A percentile compares a stretch with the other conserved stretches of the same genome.
phyloP scores from a whole-genome alignment of 129 eudicot species.

The Solidago caesia region DNA sequence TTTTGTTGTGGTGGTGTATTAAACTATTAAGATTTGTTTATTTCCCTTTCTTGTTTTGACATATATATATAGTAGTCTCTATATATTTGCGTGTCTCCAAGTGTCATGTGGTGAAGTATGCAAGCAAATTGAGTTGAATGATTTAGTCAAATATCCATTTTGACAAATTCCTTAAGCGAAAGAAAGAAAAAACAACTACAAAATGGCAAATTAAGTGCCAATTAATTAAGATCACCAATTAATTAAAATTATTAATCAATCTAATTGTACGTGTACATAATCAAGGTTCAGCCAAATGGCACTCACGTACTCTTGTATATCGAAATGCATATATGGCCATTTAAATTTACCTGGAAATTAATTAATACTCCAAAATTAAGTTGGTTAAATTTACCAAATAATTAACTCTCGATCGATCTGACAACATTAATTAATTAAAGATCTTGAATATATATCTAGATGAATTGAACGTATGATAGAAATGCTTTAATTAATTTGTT shows the following conservation, averaged over 20 bases:
- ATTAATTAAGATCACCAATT: constrained; percentile 3
- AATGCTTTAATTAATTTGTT: no score
- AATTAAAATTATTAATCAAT: background rate
- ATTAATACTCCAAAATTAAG: no score
- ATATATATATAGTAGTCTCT: background rate
- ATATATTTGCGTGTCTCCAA: constrained; percentile 11
- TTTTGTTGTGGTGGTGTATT: no score
- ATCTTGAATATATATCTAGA: no score
- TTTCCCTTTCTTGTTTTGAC: background rate
- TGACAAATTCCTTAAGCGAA: background rate
- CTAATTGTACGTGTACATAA: no score
- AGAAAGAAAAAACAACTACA: constrained; percentile 24
- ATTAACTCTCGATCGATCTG: no score
- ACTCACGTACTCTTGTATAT: background rate
- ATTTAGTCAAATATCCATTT: constrained; percentile 16
- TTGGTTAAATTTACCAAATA: no score
- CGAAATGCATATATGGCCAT: background rate
- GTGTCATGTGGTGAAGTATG: constrained; percentile 24
- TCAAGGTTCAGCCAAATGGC: constrained; percentile 35
- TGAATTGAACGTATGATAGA: no score
- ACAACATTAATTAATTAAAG: no score
- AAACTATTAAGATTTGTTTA: no score
- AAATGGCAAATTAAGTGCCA: constrained; percentile 4
- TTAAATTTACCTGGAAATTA: no score
- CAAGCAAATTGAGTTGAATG: constrained; percentile 4